phyloP scores from a whole-genome alignment of 768 basidiomycete species.

The Favolaschia claudopus region DNA sequence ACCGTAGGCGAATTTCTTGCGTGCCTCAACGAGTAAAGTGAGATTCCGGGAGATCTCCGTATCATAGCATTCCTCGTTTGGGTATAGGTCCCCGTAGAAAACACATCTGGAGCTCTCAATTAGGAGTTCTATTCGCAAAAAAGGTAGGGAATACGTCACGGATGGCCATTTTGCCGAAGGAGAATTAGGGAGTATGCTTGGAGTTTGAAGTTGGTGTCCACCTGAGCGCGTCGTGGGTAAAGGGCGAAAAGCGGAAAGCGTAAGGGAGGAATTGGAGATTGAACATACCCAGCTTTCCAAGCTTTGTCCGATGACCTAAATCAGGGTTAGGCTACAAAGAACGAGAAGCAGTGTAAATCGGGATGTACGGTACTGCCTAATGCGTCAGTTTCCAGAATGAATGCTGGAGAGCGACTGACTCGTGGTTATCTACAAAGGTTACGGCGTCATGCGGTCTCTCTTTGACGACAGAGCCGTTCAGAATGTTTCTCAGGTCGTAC shows the following conservation, averaged over 20 bases:
- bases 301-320: conserved; percentile 68
- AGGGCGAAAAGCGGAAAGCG: not conserved
- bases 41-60: conserved; percentile 59
- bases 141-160: conserved; percentile 51
- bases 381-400: conserved; percentile 7
- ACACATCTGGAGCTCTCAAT: conserved; percentile 64
- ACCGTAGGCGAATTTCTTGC: conserved; percentile 76
- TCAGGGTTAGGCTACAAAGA: not conserved
- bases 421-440: conserved; percentile 91
- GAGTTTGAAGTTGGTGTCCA: conserved; percentile 72
- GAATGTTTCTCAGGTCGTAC: conserved; percentile 81
- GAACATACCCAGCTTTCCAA: conserved; percentile 82
- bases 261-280: not conserved
- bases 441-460: conserved; percentile 81
- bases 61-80: conserved; percentile 72
- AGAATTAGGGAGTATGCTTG: conserved; percentile 87
- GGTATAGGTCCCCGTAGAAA: conserved; percentile 88
- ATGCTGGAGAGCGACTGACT: conserved; percentile 55
- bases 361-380: conserved; percentile 64
- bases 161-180: conserved; percentile 72
- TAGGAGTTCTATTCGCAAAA: not conserved
- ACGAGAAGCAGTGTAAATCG: not conserved
- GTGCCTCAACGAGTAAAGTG: conserved; percentile 61
- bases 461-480: conserved; percentile 74
- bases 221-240: conserved; percentile 49